Percentiles rank a stretch among this genome's conserved stretches.
Conservation (phyloP, 768 basidiomycete genomes). For the Lactarius indigo region DNA sequence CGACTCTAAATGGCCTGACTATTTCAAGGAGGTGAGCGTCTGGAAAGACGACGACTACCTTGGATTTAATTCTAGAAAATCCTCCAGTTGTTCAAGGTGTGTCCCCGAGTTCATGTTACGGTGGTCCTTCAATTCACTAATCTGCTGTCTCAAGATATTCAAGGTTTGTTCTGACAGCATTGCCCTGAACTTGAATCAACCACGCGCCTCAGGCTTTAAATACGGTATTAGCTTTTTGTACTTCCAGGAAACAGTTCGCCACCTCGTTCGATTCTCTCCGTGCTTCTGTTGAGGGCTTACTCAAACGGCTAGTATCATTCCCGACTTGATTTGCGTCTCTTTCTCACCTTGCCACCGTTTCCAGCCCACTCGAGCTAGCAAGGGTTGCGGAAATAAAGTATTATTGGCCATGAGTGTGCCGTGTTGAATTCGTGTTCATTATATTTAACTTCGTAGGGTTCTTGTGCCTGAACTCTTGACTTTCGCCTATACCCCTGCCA, state of each 20-base stretch:
- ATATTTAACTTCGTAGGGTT: slow-evolving; percentile 43
- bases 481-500: slow-evolving; percentile 74
- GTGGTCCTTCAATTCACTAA: not conserved
- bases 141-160: slow-evolving; percentile 13
- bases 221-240: slow-evolving; percentile 84
- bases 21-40: slow-evolving; percentile 50
- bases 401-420: slow-evolving; percentile 2
- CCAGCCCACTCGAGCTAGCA: slow-evolving; percentile 72
- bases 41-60: slow-evolving; percentile 24
- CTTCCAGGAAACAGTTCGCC: slow-evolving; percentile 74
- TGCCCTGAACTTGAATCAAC: not conserved
- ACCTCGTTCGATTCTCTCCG: slow-evolving; percentile 74
- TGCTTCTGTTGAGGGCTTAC: slow-evolving; percentile 72
- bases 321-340: not conserved
- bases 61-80: not conserved
- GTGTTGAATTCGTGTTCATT: not conserved
- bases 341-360: slow-evolving; percentile 3
- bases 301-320: slow-evolving; percentile 57
- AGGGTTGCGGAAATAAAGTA: slow-evolving; percentile 85
- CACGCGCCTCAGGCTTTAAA: slow-evolving; percentile 62
- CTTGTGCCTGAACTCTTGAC: slow-evolving; percentile 77
- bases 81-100: slow-evolving; percentile 20
- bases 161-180: slow-evolving; percentile 5
- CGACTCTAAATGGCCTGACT: slow-evolving; percentile 50
- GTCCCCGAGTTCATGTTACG: not conserved